phyloP scores from a whole-genome alignment of 2,329 filamentous ascomycete genomes.

The Paramyrothecium sp. region DNA sequence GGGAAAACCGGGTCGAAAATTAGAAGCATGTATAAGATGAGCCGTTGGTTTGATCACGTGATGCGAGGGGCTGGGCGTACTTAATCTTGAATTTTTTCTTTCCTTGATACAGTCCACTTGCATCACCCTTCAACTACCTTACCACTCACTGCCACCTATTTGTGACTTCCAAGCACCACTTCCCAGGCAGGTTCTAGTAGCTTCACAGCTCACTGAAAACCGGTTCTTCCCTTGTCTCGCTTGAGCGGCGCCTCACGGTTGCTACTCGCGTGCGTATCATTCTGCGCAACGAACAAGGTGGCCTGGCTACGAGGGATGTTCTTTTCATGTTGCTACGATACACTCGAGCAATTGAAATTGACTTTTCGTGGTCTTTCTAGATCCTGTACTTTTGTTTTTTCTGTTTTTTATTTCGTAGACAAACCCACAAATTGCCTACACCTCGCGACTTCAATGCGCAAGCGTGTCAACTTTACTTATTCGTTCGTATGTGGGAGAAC shows the following conservation, averaged over 20 bases:
- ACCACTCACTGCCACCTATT: background rate
- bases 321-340: too few relatives aligned
- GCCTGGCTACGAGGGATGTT: too few relatives aligned
- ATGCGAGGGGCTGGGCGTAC: background rate
- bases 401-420: background rate
- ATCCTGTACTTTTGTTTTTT: background rate
- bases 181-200: too few relatives aligned
- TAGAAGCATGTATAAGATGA: background rate
- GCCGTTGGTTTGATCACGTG: slow-evolving; percentile 22
- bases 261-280: too few relatives aligned
- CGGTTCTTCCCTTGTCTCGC: too few relatives aligned
- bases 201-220: too few relatives aligned
- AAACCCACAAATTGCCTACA: slow-evolving; percentile 61
- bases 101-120: slow-evolving; percentile 3
- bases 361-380: too few relatives aligned
- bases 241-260: too few relatives aligned
- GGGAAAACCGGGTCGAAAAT: slow-evolving; percentile 9
- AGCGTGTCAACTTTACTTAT: slow-evolving; percentile 57
- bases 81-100: slow-evolving; percentile 1
- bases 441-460: slow-evolving; percentile 57
- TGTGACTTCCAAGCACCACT: too few relatives aligned
- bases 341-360: too few relatives aligned
- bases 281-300: too few relatives aligned
- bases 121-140: background rate
- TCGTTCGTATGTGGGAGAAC: slow-evolving; percentile 63